A percentile compares a stretch with the other conserved stretches of the same genome.
These are phyloP conservation scores for Coniochaeta hoffmannii DNA, from an alignment of 2,329 filamentous ascomycete genomes.

Conservation along the genomic window DNA sequence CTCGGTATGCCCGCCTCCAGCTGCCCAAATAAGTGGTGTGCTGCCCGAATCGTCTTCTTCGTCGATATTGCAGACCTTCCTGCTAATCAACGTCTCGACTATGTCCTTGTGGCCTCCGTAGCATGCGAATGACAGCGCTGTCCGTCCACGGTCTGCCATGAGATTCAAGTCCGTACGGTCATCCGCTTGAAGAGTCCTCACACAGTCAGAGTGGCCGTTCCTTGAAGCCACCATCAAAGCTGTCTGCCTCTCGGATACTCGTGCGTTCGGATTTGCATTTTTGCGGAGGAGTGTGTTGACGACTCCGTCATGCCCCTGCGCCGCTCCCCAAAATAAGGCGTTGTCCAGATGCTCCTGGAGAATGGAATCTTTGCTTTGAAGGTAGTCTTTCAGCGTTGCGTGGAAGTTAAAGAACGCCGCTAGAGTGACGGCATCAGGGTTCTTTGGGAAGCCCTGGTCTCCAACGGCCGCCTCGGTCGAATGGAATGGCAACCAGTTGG, in stretches of 20 bases:
- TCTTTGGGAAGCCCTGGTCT: slow-evolving; percentile 12
- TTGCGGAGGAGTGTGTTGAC: slow-evolving; percentile 16
- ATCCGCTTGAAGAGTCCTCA: slow-evolving; percentile 17
- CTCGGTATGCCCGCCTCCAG: slow-evolving; percentile 17
- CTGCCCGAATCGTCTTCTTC: slow-evolving; percentile 17
- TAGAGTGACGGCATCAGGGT: slow-evolving; percentile 17
- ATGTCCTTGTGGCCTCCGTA: slow-evolving; percentile 22
- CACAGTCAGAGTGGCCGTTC: slow-evolving; percentile 19
- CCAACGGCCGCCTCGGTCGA: slow-evolving; percentile 15
- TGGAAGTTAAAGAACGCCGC: slow-evolving; percentile 25
- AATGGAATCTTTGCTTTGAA: slow-evolving; percentile 7
- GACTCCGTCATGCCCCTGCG: slow-evolving; percentile 14
- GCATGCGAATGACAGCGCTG: slow-evolving; percentile 24
- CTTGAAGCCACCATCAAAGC: slow-evolving; percentile 21
- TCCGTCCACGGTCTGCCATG: slow-evolving; percentile 16
- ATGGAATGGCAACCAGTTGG: slow-evolving; percentile 27
- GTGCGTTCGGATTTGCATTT: slow-evolving; percentile 14
- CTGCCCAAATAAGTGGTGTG: slow-evolving; percentile 25
- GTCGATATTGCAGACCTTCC: slow-evolving; percentile 12
- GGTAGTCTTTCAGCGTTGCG: slow-evolving; percentile 12
- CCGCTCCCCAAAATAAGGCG: slow-evolving; percentile 23
- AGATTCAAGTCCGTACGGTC: slow-evolving; percentile 15
- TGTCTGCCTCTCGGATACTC: slow-evolving; percentile 13
- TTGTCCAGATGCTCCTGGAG: slow-evolving; percentile 9
- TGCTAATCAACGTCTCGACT: slow-evolving; percentile 17